phyloP scores from a whole-genome alignment of 495 filamentous ascomycete genomes.

The Diplogelasinospora grovesii region DNA sequence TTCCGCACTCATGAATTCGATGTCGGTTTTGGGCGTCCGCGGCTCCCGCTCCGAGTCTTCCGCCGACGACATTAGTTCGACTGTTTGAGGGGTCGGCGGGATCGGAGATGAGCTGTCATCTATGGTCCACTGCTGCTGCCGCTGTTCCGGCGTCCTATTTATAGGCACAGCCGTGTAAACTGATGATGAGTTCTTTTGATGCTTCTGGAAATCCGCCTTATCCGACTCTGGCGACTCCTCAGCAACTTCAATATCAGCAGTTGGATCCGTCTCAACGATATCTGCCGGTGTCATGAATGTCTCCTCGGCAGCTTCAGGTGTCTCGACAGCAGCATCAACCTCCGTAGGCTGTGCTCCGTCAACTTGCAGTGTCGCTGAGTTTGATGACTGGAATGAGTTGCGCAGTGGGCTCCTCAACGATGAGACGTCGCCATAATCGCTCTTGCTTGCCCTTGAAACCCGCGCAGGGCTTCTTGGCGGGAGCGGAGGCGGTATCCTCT shows the following conservation, averaged over 20 bases:
- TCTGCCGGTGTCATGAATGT: constrained; percentile 4
- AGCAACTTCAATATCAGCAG: no score
- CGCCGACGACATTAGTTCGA: constrained; percentile 18
- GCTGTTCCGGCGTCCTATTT: not conserved
- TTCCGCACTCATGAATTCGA: constrained; percentile 1
- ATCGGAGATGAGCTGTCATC: constrained; percentile 3
- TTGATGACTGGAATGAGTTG: constrained; percentile 22
- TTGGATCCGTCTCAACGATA: constrained; percentile 1
- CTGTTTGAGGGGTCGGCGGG: constrained; percentile 13
- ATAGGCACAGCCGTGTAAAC: constrained; percentile 21
- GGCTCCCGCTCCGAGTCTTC: constrained; percentile 28
- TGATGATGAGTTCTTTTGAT: constrained; percentile 27
- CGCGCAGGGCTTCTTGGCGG: constrained; percentile 55
- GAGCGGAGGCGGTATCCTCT: constrained; percentile 58
- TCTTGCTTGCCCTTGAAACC: constrained; percentile 33
- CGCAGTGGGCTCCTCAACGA: constrained; percentile 25
- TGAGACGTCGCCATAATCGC: constrained; percentile 24
- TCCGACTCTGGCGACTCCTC: not conserved
- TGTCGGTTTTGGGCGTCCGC: constrained; percentile 22
- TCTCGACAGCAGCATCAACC: constrained; percentile 7
- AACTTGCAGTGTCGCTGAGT: no score
- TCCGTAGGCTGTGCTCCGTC: constrained; percentile 3
- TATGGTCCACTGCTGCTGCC: constrained; percentile 3
- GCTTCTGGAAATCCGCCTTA: constrained; percentile 7
- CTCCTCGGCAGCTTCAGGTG: constrained; percentile 10